Evolutionary conservation across 495 filamentous ascomycete genomes (phyloP), one percentile per base, ranked within the genome.

Genomic region (Lasiosphaeria miniovina): DNA sequence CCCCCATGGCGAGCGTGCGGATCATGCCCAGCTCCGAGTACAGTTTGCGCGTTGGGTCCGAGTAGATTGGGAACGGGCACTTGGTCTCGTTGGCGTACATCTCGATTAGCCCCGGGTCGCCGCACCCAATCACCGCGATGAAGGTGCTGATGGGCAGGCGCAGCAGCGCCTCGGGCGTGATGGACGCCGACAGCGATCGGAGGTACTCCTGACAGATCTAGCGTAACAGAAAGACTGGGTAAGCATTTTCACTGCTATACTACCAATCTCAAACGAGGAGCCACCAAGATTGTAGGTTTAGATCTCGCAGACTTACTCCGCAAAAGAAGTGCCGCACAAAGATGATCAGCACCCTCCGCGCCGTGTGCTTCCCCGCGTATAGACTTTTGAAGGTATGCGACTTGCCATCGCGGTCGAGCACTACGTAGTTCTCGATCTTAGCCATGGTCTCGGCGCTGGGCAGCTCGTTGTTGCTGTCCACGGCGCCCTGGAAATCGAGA

Each of bases 301-400:
- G 46, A n/a, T 7, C 15, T 10, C 9, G 8, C 12, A 35, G 10
- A 77, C 90, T 74, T 79, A 90, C 90, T 3, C 91, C 90, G 65
- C 91, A 96, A 79, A 90, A 93, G 76, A 96, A 96, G 73, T 96
- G 91, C 31, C 91, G 82, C 49, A 96, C 81, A 65, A 96, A 96
- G 54, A 95, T 84, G 15, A 95, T 69, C 35, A 94, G 75, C 1
- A 90, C 86, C 6, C 86, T 75, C 2, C 78, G 73, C 11, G 81
- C 70, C 0, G 74, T 68, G 56, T 82, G 77, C n/a, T 74, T 70
- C 24, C 84, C 83, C 6, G 76, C 72, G 65, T 90, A 92, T 24
- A 94, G 70, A 56, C 78, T 85, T 67, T 84, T 84, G 77, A 93
- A 94, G 4, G 83, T 75, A 48, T 79, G 74, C 3, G 77, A 68